phyloP scores from a whole-genome alignment of 2,329 filamentous ascomycete genomes.

The Talaromyces sp. region DNA sequence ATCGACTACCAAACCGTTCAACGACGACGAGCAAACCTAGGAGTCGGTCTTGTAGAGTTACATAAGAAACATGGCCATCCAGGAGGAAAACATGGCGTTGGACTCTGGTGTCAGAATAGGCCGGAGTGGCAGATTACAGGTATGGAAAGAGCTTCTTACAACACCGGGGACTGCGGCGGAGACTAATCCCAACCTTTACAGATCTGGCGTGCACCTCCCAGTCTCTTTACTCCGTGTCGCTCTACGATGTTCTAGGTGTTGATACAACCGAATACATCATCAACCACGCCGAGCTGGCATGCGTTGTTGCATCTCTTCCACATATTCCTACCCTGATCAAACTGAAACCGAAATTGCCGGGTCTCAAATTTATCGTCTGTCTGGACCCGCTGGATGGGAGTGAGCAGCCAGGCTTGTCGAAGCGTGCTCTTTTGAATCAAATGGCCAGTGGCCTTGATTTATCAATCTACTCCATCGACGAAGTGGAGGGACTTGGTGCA shows the following conservation, averaged over 20 bases:
- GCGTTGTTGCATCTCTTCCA: slow-evolving; percentile 70
- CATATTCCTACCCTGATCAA: slow-evolving; percentile 79
- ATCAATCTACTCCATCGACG: slow-evolving; percentile 68
- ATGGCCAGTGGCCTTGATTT: slow-evolving; percentile 70
- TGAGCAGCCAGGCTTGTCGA: slow-evolving; percentile 71
- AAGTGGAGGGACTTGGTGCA: slow-evolving; percentile 77
- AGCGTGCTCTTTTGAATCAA: slow-evolving; percentile 68
- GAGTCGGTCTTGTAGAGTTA: slow-evolving; percentile 76
- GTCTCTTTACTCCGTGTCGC: slow-evolving; percentile 79
- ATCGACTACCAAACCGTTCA: slow-evolving; percentile 75
- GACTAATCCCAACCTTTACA: no score
- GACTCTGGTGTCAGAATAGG: slow-evolving; percentile 81
- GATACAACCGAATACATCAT: slow-evolving; percentile 93
- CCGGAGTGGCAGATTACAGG: slow-evolving; percentile 83
- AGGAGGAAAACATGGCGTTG: slow-evolving; percentile 65
- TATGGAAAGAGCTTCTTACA: slow-evolving; percentile 30
- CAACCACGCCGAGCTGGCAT: slow-evolving; percentile 74
- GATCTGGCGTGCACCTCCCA: slow-evolving; percentile 86
- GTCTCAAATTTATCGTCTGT: slow-evolving; percentile 80
- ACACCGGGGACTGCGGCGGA: no score
- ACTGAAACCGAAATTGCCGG: slow-evolving; percentile 69
- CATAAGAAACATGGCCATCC: slow-evolving; percentile 67
- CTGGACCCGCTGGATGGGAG: slow-evolving; percentile 77
- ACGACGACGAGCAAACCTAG: slow-evolving; percentile 73
- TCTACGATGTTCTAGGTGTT: slow-evolving; percentile 92